Base-by-base conservation (phyloP, 2,329 filamentous ascomycete species). In the Xylariomycetidae sp. region DNA sequence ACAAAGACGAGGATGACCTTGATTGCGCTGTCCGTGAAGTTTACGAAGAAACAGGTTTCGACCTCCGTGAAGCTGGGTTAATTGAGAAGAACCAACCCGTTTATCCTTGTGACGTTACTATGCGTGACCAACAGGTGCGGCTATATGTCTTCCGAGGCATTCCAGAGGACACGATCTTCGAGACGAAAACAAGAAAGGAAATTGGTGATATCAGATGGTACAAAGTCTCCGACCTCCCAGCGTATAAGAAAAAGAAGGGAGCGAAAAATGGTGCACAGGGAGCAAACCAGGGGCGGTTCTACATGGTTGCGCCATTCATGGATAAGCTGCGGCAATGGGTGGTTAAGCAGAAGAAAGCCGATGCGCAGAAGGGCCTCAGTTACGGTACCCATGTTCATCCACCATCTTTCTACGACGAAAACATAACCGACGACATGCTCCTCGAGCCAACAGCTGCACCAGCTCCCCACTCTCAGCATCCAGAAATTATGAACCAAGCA, bases 201-300 rank as follows among this genome's bases (percentile, higher is more conserved):
- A 98, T 98, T 54, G 94, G 90, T 62, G 94, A 88, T 62, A 95
- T 98, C 39, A 72, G 87, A 56, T 98, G 92, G 92, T 96, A 94
- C 64, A 87, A 81, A 48, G 68, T 98, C 25, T 85, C 84, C 0
- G 88, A 96, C 40, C 72, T 98, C 16, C 90, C 92, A 1, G 87
- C 85, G 0, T 80, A 87, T 50, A 80, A 81, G 35, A 85, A 84
- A 57, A 79, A 72, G 46, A 88, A 83, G n/a, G 20, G 54, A 8
- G 44, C 16, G 69, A n/a, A n/a, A n/a, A n/a, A n/a, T n/a, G n/a
- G n/a, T n/a, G 69, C 13, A 58, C 58, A 30, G 66, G 67, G 10
- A 70, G 77, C 34, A 56, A 51, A 12, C 72, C 79, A n/a, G 72
- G 77, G 28, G 8, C 8, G n/a, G n/a, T 97, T 96, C 58, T 98